Percentiles rank a stretch among this genome's conserved stretches.
phyloP scores from a whole-genome alignment of 768 basidiomycete species.

The Leccinum variicolor region DNA sequence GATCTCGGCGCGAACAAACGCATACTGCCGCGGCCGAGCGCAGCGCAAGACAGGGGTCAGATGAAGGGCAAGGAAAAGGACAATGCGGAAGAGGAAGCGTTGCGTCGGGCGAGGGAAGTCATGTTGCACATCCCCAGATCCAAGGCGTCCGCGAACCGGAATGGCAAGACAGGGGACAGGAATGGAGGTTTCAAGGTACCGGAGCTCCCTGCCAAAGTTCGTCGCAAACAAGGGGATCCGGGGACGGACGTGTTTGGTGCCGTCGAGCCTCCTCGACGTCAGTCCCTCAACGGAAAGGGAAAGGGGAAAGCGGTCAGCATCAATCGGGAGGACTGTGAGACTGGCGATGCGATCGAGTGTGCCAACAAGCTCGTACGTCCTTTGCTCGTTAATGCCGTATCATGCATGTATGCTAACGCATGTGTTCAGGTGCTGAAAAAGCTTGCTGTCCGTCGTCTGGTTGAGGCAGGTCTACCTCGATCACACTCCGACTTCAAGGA shows the following conservation, averaged over 20 bases:
- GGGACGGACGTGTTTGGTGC: conserved; percentile 33
- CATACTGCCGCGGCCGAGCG: conserved; percentile 15
- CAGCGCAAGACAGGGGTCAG: background rate
- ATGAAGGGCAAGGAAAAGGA: conserved; percentile 18
- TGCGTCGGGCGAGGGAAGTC: conserved; percentile 35
- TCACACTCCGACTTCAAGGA: conserved; percentile 40
- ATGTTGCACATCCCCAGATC: conserved; percentile 38
- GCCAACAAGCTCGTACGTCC: conserved; percentile 58
- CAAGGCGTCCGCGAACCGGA: conserved; percentile 3
- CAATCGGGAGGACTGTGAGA: conserved; percentile 24
- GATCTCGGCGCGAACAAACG: conserved; percentile 22
- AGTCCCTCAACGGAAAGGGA: conserved; percentile 30
- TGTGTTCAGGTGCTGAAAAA: conserved; percentile 39
- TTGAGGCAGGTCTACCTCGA: conserved; percentile 32
- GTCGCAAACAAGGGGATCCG: conserved; percentile 13
- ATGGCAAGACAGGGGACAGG: conserved; percentile 5
- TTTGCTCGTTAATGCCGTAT: background rate
- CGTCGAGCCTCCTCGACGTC: conserved; percentile 14
- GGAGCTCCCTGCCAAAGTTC: conserved; percentile 35
- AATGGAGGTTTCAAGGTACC: conserved; percentile 45
- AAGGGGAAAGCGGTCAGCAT: conserved; percentile 34
- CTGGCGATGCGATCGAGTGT: conserved; percentile 42
- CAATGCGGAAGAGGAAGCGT: conserved; percentile 27
- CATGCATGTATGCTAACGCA: background rate
- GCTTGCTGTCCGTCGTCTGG: conserved; percentile 32